Base-by-base conservation (phyloP, 495 filamentous ascomycete species). In the Aspergillus biplanus region DNA sequence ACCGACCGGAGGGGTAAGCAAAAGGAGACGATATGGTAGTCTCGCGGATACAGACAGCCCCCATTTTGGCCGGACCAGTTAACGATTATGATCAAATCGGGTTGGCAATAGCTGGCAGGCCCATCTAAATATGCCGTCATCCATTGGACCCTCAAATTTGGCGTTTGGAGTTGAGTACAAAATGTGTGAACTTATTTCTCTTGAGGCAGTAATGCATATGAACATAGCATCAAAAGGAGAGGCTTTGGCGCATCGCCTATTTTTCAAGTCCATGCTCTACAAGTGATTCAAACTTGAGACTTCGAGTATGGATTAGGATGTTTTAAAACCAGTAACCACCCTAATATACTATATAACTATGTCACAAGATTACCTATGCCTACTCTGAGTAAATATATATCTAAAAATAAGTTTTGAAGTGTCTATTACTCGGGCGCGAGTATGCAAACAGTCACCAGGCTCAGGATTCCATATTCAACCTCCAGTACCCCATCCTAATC, bases 71-170 rank as follows among this genome's bases (percentile, higher is more conserved):
- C 44, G 61, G 61, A 32, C 32, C 53, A 16, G 35, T 58, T 47
- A 18, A 62, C 42, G 34, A 50, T 39, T 27, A 63, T 42, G 42
- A 61, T 50, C 18, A 42, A 62, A 11, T 57, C 33, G 46, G 27
- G 49, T 33, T 39, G 48, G 58, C 33, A 56, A 42, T 55, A 65
- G 63, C 35, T 67, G 62, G 57, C 58, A 55, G 65, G 61, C 9
- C 58, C 62, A 67, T 39, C 54, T 64, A 44, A 31, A 32, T 33
- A 52, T 49, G 58, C 54, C 62, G 46, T 44, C 12, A 46, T 59
- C 42, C 46, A 57, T 27, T 39, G 27, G 12, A 11, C 31, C 31
- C 21, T 33, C 39, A 55, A 32, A 58, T 59, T 6, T 32, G 58
- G 65, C 33, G 48, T 64, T 50, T 58, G 58, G 58, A 48, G 58